Percentiles rank a stretch among this genome's conserved stretches.
Conservation (phyloP, 2,329 filamentous ascomycete genomes). For the Colletotrichum sp. region DNA sequence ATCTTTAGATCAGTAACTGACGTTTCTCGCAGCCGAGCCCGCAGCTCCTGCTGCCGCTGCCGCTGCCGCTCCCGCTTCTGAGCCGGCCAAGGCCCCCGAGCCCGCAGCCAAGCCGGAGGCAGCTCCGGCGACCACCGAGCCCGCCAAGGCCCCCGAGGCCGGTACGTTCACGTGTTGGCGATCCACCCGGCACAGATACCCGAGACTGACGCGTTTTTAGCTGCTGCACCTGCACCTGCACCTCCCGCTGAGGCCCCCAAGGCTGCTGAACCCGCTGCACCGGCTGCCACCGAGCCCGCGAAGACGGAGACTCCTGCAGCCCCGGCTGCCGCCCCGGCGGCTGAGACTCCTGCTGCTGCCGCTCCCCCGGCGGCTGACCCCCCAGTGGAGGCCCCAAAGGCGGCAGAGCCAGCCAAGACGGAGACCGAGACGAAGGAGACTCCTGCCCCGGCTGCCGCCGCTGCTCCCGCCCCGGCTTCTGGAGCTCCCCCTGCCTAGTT, state of each 20-base stretch:
- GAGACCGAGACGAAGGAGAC: slow-evolving; percentile 18
- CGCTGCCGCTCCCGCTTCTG: slow-evolving; percentile 2
- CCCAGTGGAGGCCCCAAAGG: not conserved
- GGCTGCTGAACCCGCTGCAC: slow-evolving; percentile 24
- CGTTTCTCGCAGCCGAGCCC: slow-evolving; percentile 11
- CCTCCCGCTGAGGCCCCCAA: slow-evolving; percentile 21
- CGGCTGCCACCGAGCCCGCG: slow-evolving; percentile 23
- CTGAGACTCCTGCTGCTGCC: slow-evolving; percentile 22
- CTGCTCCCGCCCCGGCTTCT: slow-evolving; percentile 27
- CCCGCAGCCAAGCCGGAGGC: slow-evolving; percentile 13
- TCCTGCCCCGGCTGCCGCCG: slow-evolving; percentile 30
- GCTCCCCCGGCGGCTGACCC: slow-evolving; percentile 2
- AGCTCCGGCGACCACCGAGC: slow-evolving; percentile 14
- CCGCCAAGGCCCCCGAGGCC: slow-evolving; percentile 21
- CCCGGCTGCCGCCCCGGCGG: slow-evolving; percentile 27
- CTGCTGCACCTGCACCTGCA: slow-evolving; percentile 31
- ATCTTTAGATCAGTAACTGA: not conserved
- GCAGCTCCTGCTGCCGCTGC: slow-evolving; percentile 19
- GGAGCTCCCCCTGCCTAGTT: slow-evolving; percentile 22
- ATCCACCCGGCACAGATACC: not conserved
- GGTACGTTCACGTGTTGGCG: not conserved
- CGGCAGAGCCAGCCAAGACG: slow-evolving; percentile 11
- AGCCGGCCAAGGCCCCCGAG: slow-evolving; percentile 21
- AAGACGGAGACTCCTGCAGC: slow-evolving; percentile 26
- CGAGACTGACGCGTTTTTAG: slow-evolving; percentile 21